Conservation (phyloP, 768 basidiomycete species). For the Terana coerulea region DNA sequence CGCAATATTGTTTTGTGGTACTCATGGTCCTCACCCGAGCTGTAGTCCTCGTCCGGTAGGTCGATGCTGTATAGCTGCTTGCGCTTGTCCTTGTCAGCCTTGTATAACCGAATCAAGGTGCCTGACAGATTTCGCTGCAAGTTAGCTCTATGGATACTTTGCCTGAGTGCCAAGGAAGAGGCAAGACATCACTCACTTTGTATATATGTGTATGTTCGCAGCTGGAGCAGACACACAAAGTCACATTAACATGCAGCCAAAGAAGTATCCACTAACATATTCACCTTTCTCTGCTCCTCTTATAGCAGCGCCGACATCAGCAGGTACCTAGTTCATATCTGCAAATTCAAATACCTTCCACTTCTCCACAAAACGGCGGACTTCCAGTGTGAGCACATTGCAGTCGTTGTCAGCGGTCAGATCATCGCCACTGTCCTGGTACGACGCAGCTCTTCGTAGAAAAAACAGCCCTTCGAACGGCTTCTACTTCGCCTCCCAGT, state of each 20-base stretch:
- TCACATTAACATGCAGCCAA: neutral
- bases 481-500: too few species aligned
- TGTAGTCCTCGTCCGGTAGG: slow-evolving; percentile 36
- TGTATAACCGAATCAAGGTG: slow-evolving; percentile 60
- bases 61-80: slow-evolving; percentile 39
- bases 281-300: slow-evolving; percentile 69
- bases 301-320: slow-evolving; percentile 53
- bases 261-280: slow-evolving; percentile 5
- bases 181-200: slow-evolving; percentile 50
- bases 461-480: too few species aligned
- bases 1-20: too few species aligned
- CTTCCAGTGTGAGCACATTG: too few species aligned
- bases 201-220: slow-evolving; percentile 46
- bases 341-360: too few species aligned
- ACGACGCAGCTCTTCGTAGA: too few species aligned
- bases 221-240: slow-evolving; percentile 29
- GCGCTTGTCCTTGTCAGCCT: slow-evolving; percentile 51
- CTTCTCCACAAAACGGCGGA: too few species aligned
- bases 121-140: slow-evolving; percentile 57
- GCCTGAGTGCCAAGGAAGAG: neutral
- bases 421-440: too few species aligned
- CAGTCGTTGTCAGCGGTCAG: too few species aligned
- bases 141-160: slow-evolving; percentile 49
- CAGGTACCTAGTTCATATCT: slow-evolving; percentile 69
- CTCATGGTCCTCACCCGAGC: slow-evolving; percentile 52